Evolutionary conservation across 169 alveolate genomes (phyloP).

Genomic region (Eimeria acervulina): DNA sequence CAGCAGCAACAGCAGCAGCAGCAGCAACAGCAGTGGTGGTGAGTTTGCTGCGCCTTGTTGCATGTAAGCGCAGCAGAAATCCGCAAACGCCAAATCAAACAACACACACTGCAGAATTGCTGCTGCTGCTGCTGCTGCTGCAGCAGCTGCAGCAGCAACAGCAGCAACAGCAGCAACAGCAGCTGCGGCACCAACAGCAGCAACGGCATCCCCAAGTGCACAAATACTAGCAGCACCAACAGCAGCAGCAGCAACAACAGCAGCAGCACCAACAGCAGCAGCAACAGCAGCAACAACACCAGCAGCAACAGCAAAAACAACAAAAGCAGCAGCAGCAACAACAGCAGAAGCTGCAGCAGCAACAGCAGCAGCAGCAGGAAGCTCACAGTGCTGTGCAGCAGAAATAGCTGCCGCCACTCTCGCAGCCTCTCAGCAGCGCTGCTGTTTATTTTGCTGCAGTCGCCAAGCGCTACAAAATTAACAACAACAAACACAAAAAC

Average conservation of each 20-base stretch:
- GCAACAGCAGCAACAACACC: neutral
- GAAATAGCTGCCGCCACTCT: constrained; percentile 25
- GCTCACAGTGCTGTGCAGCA: constrained; percentile 7
- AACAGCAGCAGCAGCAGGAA: too few species aligned
- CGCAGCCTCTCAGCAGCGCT: neutral
- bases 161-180: neutral
- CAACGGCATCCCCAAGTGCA: neutral
- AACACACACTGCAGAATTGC: neutral
- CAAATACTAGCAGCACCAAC: too few species aligned
- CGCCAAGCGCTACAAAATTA: constrained; percentile 42
- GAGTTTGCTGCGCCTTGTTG: neutral
- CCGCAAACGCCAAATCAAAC: neutral
- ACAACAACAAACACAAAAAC: neutral
- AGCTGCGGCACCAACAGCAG: neutral
- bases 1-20: constrained; percentile 9
- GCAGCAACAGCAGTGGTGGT: neutral
- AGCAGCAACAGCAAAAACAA: neutral
- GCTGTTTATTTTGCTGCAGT: neutral
- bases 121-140: too few species aligned
- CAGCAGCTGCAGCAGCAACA: neutral
- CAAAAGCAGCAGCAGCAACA: neutral
- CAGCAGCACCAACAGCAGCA: neutral
- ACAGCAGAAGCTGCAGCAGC: too few species aligned
- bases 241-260: neutral
- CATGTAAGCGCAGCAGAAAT: neutral